Conservation (phyloP, 2,329 filamentous ascomycete genomes). For the Aspergillus alliaceus region DNA sequence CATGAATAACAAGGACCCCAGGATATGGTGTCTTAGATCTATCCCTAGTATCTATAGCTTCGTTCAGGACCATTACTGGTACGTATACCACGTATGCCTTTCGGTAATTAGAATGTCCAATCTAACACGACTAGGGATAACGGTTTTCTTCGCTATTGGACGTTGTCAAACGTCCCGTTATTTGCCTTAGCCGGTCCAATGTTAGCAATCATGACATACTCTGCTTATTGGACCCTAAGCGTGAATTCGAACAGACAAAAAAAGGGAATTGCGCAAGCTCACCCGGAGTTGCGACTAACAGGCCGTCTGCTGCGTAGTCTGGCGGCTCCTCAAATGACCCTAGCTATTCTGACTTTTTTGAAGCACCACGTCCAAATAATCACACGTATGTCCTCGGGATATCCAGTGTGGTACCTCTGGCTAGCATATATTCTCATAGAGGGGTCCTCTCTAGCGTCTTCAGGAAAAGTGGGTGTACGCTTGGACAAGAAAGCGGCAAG, state of each 20-base stretch:
- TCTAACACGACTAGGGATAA: conserved; percentile 3
- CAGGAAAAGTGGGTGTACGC: not conserved
- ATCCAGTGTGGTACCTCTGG: conserved; percentile 12
- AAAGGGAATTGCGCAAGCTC: not conserved
- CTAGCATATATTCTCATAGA: not conserved
- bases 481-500: not conserved
- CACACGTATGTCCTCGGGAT: conserved; percentile 9
- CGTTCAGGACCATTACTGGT: conserved; percentile 12
- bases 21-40: conserved; percentile 4
- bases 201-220: conserved; percentile 2
- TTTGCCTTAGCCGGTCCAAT: conserved; percentile 9
- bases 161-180: conserved; percentile 5
- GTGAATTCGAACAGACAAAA: not conserved
- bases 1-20: not conserved
- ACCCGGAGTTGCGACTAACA: not conserved
- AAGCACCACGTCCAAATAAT: conserved; percentile 12
- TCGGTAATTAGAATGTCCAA: no score
- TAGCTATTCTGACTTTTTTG: conserved; percentile 1
- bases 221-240: not conserved
- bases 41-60: conserved; percentile 10
- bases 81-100: not conserved
- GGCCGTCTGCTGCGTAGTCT: conserved; percentile 5
- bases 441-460: not conserved
- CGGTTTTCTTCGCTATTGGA: conserved; percentile 12
- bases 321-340: conserved; percentile 5